Conservation (phyloP, 306 rosid genomes). For the Pterocarpus santalinus region DNA sequence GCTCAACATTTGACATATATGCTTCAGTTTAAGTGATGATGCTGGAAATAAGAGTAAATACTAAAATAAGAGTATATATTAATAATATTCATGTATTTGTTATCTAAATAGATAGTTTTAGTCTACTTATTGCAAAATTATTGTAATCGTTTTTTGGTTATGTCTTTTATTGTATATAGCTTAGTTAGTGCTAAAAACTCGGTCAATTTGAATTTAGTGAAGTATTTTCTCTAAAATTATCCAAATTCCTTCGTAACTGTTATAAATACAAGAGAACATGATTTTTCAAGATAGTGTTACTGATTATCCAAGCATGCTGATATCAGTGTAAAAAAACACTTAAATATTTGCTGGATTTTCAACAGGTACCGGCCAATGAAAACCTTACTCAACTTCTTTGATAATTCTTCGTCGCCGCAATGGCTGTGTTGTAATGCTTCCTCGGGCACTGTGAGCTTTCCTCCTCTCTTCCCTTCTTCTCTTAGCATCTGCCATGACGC, state of each 20-base stretch:
- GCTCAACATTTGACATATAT: too few species aligned
- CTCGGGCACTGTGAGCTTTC: slow-evolving; percentile 90
- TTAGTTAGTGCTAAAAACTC: background rate
- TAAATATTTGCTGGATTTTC: slow-evolving; percentile 7
- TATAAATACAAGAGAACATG: background rate
- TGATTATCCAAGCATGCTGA: background rate
- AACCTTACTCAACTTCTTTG: slow-evolving; percentile 67
- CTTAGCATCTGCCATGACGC: slow-evolving; percentile 65
- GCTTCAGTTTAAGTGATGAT: too few species aligned
- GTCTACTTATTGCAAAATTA: too few species aligned
- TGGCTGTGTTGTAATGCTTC: slow-evolving; percentile 67
- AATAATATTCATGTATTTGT: background rate
- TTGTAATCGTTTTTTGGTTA: background rate
- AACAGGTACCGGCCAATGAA: slow-evolving; percentile 1
- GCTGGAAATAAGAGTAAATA: too few species aligned
- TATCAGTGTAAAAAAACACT: slow-evolving; percentile 6
- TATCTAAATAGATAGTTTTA: too few species aligned
- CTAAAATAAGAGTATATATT: too few species aligned
- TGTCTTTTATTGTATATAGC: background rate
- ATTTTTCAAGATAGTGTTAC: background rate
- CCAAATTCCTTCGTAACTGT: background rate
- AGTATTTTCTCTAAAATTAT: background rate
- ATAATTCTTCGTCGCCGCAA: slow-evolving; percentile 71
- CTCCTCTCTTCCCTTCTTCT: slow-evolving; percentile 76
- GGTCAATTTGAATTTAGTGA: background rate